A percentile compares a stretch with the other conserved stretches of the same genome.
Conservation (phyloP, 2,329 filamentous ascomycete species). For the Exophiala lecanii-corni region DNA sequence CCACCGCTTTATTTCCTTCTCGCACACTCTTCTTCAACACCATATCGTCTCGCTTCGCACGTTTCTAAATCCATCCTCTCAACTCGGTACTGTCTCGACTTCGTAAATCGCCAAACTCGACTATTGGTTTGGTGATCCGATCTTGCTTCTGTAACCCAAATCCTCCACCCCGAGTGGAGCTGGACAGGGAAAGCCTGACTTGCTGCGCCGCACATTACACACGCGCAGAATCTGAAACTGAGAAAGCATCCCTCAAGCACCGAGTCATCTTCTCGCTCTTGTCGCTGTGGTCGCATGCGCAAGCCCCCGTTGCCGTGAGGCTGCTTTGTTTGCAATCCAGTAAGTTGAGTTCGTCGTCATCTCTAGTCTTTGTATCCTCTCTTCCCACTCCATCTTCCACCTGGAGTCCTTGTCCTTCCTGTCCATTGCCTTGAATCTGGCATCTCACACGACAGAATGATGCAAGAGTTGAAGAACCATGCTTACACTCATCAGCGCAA, state of each 20-base stretch:
- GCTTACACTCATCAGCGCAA: conserved; percentile 26
- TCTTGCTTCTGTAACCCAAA: conserved; percentile 9
- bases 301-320: neutral
- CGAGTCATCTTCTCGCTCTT: conserved; percentile 16
- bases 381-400: neutral
- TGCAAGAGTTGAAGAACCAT: conserved; percentile 12
- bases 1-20: too few species aligned
- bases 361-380: neutral
- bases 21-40: too few species aligned
- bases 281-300: conserved; percentile 13
- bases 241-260: conserved; percentile 10
- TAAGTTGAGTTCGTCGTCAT: conserved; percentile 13
- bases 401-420: neutral
- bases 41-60: too few species aligned
- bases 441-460: conserved; percentile 12
- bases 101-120: too few species aligned
- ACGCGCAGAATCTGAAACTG: conserved; percentile 25
- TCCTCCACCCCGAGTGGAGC: conserved; percentile 12
- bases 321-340: conserved; percentile 20
- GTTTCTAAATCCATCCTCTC: too few species aligned
- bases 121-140: too few species aligned
- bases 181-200: conserved; percentile 11
- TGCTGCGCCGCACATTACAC: conserved; percentile 23
- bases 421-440: conserved; percentile 6
- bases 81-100: too few species aligned